phyloP scores from a whole-genome alignment of 1,284 basidiomycete genomes.

The Peniophora sp. region DNA sequence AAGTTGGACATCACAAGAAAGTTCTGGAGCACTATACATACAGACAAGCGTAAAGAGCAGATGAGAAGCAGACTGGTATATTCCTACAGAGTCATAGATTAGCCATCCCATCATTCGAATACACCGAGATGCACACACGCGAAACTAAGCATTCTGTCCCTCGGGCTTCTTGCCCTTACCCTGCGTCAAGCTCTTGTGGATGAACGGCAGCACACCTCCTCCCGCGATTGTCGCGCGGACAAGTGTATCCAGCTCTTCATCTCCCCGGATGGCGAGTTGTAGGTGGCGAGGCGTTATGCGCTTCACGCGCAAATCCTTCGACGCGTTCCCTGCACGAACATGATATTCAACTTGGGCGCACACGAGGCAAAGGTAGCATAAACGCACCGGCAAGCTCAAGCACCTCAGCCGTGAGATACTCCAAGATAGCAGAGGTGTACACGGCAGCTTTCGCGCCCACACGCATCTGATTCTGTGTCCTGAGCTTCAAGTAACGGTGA shows the following conservation, averaged over 20 bases:
- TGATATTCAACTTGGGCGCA: neutral
- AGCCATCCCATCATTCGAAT: too few relatives aligned
- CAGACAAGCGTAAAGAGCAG: too few relatives aligned
- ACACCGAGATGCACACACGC: neutral
- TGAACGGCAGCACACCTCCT: conserved; percentile 90
- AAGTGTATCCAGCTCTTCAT: conserved; percentile 84
- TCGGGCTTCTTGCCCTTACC: conserved; percentile 20
- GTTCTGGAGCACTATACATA: too few relatives aligned
- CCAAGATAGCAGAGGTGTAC: conserved; percentile 86
- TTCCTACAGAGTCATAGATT: too few relatives aligned
- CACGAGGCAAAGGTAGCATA: neutral
- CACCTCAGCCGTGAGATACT: conserved; percentile 88
- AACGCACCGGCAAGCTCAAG: conserved; percentile 78
- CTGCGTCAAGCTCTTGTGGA: conserved; percentile 79
- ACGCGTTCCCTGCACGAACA: conserved; percentile 75
- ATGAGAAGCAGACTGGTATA: too few relatives aligned
- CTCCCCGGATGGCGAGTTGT: conserved; percentile 91
- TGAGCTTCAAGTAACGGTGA: conserved; percentile 89
- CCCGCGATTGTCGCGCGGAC: conserved; percentile 51
- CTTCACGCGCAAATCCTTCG: conserved; percentile 93
- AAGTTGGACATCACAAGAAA: too few relatives aligned
- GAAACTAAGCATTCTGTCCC: neutral
- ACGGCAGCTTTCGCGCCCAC: conserved; percentile 91
- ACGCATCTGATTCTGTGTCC: conserved; percentile 89
- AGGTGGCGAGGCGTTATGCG: conserved; percentile 94